Base-by-base conservation (phyloP, 495 filamentous ascomycete genomes). In the Daldinia bambusicola region DNA sequence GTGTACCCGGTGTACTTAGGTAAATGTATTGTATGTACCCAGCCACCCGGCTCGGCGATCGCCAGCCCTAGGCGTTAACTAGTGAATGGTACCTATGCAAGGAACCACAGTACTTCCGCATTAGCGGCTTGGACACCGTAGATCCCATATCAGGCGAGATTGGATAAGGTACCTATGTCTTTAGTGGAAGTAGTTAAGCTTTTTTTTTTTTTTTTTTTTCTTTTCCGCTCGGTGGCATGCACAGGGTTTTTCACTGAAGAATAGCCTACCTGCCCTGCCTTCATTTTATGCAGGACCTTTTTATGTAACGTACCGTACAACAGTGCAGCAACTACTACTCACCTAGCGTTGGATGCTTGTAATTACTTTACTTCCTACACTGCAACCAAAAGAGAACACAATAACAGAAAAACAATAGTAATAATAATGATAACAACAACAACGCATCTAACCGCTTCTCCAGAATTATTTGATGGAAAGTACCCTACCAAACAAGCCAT, bases 81-180 rank as follows among this genome's bases (percentile, higher is more conserved):
- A 61, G n/a, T 40, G 32, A 32, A 32, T 12, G 38, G 62, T 66
- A 67, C 63, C 20, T 72, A 72, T 72, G 69, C 64, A 72, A 72
- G 69, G 69, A 13, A 72, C 69, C 69, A 64, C 64, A 52, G 26
- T 63, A 72, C 60, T 52, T 67, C 43, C 55, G 43, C 31, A 10
- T 20, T 37, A 71, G 48, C 52, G 38, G 26, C 16, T 50, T 38
- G 55, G 26, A 5, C 61, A 31, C 37, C 12, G 45, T 60, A 26
- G 55, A 60, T 70, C 60, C 48, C 59, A 69, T 18, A 26, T 12
- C 8, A 69, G 67, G 36, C 59, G 34, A 64, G 30, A 52, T 61
- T 61, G 40, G 12, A 57, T 7, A 20, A 71, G 31, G 56, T 62
- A 71, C 40, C 52, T 32, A 14, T 34, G 31, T 2, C 31, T 52